A percentile compares a stretch with the other conserved stretches of the same genome.
Conservation (phyloP, 2,329 filamentous ascomycete genomes). For the Lachnellula hyalina region DNA sequence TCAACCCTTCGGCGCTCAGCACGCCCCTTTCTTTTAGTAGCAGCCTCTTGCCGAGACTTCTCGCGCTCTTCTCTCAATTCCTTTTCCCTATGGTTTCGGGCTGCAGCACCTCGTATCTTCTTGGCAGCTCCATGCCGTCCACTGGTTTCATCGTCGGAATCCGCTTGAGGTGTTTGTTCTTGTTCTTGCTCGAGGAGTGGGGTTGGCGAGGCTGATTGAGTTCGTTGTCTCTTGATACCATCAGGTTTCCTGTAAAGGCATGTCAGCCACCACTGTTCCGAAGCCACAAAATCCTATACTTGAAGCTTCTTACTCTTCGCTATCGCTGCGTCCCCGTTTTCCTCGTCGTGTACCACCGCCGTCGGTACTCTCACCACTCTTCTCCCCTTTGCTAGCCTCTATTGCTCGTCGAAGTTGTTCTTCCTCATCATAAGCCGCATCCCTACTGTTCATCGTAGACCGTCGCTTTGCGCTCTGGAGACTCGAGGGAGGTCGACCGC, state of each 20-base stretch:
- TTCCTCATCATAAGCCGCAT: slow-evolving; percentile 93
- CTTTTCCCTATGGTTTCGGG: slow-evolving; percentile 56
- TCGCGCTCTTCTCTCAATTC: slow-evolving; percentile 71
- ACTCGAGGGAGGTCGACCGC: slow-evolving; percentile 43
- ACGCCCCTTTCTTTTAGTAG: slow-evolving; percentile 74
- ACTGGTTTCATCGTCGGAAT: slow-evolving; percentile 66
- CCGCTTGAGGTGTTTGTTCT: slow-evolving; percentile 47
- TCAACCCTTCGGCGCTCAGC: slow-evolving; percentile 76
- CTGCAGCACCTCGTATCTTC: slow-evolving; percentile 52
- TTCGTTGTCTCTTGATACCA: slow-evolving; percentile 75
- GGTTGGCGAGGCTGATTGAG: slow-evolving; percentile 67
- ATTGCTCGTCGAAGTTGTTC: slow-evolving; percentile 83
- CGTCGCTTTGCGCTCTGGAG: slow-evolving; percentile 60
- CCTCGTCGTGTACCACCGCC: slow-evolving; percentile 56
- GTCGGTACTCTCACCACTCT: slow-evolving; percentile 35
- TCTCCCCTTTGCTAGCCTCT: slow-evolving; percentile 87
- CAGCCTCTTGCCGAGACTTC: slow-evolving; percentile 65
- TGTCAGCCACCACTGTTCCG: slow-evolving; percentile 17
- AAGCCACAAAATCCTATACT: neutral
- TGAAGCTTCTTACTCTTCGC: slow-evolving; percentile 72
- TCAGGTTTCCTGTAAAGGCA: slow-evolving; percentile 56
- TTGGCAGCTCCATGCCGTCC: slow-evolving; percentile 48
- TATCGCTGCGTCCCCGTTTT: slow-evolving; percentile 85
- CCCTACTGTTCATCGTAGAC: slow-evolving; percentile 95
- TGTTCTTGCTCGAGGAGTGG: slow-evolving; percentile 47